These are phyloP conservation scores for Asterophora lycoperdoides DNA, from an alignment of 768 basidiomycete genomes.

Conservation along the genomic window DNA sequence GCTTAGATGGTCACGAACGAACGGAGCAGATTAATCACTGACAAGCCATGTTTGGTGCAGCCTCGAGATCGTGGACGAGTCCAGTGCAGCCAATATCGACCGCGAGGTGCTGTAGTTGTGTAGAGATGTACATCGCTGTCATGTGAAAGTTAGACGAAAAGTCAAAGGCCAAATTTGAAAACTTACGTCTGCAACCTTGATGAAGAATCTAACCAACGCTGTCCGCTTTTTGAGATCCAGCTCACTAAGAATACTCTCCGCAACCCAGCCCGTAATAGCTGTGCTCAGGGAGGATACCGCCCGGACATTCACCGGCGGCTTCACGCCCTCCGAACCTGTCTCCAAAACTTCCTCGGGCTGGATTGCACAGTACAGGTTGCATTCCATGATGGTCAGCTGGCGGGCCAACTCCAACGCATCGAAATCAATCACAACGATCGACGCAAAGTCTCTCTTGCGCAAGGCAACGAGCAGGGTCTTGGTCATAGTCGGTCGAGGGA, in stretches of 20 bases:
- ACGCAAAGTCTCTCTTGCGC: constrained; percentile 57
- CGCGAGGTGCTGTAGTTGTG: constrained; percentile 92
- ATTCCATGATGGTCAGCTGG: constrained; percentile 94
- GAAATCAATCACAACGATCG: constrained; percentile 81
- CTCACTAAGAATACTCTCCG: constrained; percentile 91
- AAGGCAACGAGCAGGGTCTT: constrained; percentile 69
- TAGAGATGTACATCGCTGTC: constrained; percentile 76
- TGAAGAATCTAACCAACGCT: constrained; percentile 79
- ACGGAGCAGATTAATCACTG: constrained; percentile 26
- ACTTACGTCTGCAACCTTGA: constrained; percentile 89
- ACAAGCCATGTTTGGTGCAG: constrained; percentile 93
- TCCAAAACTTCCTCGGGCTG: constrained; percentile 86
- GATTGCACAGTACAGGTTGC: constrained; percentile 79
- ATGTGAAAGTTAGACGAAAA: constrained; percentile 4
- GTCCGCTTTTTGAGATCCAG: constrained; percentile 83
- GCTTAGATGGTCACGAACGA: background rate
- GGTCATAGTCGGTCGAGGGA: constrained; percentile 84
- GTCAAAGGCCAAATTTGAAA: constrained; percentile 4
- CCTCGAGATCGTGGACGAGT: constrained; percentile 91
- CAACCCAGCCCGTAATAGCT: constrained; percentile 92
- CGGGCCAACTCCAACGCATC: constrained; percentile 89
- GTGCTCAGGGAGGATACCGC: constrained; percentile 88
- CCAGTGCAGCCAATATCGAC: constrained; percentile 89
- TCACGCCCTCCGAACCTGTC: constrained; percentile 67
- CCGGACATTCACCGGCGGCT: constrained; percentile 66